Conservation (phyloP, 1,284 basidiomycete species). For the Rhodotorula sp. region DNA sequence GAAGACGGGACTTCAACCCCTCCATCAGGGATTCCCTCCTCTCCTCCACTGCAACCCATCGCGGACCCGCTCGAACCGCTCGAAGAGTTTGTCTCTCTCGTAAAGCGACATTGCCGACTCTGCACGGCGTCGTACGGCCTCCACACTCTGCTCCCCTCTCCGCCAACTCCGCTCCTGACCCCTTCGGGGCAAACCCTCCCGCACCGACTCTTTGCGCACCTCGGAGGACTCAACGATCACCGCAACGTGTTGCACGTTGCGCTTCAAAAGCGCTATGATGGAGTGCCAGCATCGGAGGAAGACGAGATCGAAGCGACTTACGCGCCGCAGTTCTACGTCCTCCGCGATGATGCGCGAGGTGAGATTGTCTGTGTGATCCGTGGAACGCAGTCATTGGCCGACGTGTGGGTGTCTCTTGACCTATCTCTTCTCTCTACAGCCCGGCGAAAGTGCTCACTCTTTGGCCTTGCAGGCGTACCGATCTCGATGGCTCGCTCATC, state of each 20-base stretch:
- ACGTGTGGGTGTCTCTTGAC: conserved; percentile 21
- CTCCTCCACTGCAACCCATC: conserved; percentile 20
- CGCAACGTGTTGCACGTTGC: conserved; percentile 38
- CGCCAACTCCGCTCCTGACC: conserved; percentile 33
- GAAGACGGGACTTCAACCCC: conserved; percentile 1
- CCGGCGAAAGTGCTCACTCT: not conserved
- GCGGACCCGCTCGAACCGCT: conserved; percentile 1
- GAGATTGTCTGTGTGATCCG: conserved; percentile 36
- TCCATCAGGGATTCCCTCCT: conserved; percentile 3
- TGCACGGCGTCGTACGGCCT: conserved; percentile 39
- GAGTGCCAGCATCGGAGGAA: not conserved
- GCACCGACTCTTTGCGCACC: conserved; percentile 33
- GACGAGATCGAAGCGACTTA: conserved; percentile 14
- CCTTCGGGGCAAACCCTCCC: conserved; percentile 32
- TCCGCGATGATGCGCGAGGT: conserved; percentile 29
- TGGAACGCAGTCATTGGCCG: conserved; percentile 37
- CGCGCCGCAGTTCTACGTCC: conserved; percentile 35
- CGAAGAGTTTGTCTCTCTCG: conserved; percentile 9
- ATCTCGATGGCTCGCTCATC: conserved; percentile 34
- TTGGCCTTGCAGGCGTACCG: conserved; percentile 18
- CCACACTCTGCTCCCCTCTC: conserved; percentile 29
- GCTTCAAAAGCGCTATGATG: conserved; percentile 25
- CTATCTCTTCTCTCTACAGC: no score
- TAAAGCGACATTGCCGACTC: conserved; percentile 31
- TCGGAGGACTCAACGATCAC: conserved; percentile 30